Percentiles rank a stretch among this genome's conserved stretches.
Conservation (phyloP, 73 alveolate species). For the Paramecium tetraurelia region DNA sequence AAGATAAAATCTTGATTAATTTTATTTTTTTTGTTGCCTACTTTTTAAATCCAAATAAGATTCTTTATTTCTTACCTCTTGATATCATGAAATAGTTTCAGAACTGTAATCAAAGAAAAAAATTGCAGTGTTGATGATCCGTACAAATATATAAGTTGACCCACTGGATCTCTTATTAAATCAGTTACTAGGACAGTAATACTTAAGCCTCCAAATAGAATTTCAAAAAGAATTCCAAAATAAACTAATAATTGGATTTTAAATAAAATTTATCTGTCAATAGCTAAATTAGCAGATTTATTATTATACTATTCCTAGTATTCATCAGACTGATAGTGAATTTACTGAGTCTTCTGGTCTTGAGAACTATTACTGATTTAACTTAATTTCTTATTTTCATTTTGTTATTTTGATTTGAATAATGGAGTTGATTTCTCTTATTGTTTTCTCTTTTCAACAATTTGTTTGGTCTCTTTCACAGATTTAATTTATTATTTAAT, state of each 20-base stretch:
- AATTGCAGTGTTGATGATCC: neutral
- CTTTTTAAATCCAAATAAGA: constrained; percentile 9
- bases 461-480: neutral
- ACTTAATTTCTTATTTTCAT: neutral
- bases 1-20: neutral
- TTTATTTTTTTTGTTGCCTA: neutral
- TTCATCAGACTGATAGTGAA: neutral
- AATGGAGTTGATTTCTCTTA: neutral
- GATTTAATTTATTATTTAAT: neutral
- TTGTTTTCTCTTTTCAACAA: neutral
- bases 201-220: neutral
- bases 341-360: neutral
- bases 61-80: neutral
- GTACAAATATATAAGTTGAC: neutral
- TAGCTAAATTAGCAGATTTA: neutral
- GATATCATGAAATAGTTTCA: neutral
- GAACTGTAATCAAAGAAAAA: neutral
- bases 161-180: neutral
- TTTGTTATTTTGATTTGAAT: neutral
- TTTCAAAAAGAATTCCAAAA: neutral
- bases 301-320: neutral
- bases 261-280: neutral
- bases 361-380: neutral
- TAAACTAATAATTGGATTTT: constrained; percentile 9
- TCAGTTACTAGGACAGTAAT: neutral